Conservation (phyloP, 108 stramenopile genomes). For the Skeletonema marinoi region DNA sequence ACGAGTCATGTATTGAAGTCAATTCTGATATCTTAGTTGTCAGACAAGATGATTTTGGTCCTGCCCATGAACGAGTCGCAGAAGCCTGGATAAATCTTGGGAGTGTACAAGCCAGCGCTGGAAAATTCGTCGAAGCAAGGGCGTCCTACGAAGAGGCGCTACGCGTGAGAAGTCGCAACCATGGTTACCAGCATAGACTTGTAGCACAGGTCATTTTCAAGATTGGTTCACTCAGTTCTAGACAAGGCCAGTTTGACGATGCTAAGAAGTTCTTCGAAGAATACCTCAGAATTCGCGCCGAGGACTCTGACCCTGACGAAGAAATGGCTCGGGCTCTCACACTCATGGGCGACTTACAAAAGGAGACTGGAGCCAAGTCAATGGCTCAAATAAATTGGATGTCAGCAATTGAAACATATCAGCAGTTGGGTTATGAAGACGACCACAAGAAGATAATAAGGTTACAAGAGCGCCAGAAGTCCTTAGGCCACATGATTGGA, state of each 20-base stretch:
- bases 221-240: conserved; percentile 32
- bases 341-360: conserved; percentile 42
- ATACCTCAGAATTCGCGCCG: conserved; percentile 49
- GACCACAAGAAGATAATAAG: conserved; percentile 37
- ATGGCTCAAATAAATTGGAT: conserved; percentile 53
- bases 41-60: conserved; percentile 35
- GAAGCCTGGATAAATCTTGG: conserved; percentile 44
- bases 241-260: conserved; percentile 21
- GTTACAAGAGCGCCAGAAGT: conserved; percentile 27
- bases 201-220: conserved; percentile 43
- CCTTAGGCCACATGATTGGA: neutral
- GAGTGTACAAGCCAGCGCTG: conserved; percentile 31
- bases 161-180: conserved; percentile 15
- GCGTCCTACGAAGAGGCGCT: conserved; percentile 49
- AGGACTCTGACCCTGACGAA: conserved; percentile 44
- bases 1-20: conserved; percentile 28
- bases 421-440: conserved; percentile 35
- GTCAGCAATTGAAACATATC: conserved; percentile 48
- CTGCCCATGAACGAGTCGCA: conserved; percentile 39
- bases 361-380: conserved; percentile 36
- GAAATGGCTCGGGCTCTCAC: conserved; percentile 51
- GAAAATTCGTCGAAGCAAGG: conserved; percentile 30
- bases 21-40: conserved; percentile 31
- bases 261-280: conserved; percentile 48
- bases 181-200: conserved; percentile 27